These are phyloP conservation scores for Sporothrix globosa DNA, from an alignment of 2,329 filamentous ascomycete genomes.

Conservation along the genomic window DNA sequence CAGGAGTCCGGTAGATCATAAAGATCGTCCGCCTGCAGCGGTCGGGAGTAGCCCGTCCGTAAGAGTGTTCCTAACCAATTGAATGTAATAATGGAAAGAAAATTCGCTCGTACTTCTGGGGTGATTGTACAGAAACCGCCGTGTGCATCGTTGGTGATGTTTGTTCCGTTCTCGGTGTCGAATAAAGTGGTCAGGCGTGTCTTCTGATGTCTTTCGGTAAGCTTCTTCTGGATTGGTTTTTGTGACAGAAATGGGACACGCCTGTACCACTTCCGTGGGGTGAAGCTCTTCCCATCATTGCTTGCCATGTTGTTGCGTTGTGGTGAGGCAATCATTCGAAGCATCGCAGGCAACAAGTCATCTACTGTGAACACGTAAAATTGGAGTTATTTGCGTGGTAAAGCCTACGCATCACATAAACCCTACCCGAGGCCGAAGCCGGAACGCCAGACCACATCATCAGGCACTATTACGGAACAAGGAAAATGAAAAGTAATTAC, in stretches of 20 bases:
- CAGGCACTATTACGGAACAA: not conserved
- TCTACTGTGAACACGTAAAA: not conserved
- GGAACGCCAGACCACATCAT: not conserved
- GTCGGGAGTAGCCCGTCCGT: conserved; percentile 37
- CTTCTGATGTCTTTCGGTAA: conserved; percentile 31
- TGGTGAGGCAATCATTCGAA: not conserved
- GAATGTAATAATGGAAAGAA: conserved; percentile 38
- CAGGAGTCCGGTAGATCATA: conserved; percentile 33
- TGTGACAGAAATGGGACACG: conserved; percentile 41
- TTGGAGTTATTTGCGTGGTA: too few species aligned
- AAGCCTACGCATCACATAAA: too few species aligned
- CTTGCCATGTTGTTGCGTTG: conserved; percentile 36
- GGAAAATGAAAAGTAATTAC: not conserved
- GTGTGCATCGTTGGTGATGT: not conserved
- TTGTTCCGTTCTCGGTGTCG: conserved; percentile 23
- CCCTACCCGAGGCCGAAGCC: not conserved
- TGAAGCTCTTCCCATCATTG: conserved; percentile 39
- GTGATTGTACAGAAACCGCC: conserved; percentile 29
- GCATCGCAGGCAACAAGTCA: not conserved
- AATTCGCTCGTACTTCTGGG: conserved; percentile 37
- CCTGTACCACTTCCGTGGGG: conserved; percentile 43
- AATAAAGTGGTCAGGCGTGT: not conserved
- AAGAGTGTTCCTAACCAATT: conserved; percentile 38
- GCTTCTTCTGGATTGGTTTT: conserved; percentile 37
- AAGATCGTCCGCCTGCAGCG: conserved; percentile 38